Conservation (phyloP, 164 flowering plant genomes). For the Vitis rupestris region DNA sequence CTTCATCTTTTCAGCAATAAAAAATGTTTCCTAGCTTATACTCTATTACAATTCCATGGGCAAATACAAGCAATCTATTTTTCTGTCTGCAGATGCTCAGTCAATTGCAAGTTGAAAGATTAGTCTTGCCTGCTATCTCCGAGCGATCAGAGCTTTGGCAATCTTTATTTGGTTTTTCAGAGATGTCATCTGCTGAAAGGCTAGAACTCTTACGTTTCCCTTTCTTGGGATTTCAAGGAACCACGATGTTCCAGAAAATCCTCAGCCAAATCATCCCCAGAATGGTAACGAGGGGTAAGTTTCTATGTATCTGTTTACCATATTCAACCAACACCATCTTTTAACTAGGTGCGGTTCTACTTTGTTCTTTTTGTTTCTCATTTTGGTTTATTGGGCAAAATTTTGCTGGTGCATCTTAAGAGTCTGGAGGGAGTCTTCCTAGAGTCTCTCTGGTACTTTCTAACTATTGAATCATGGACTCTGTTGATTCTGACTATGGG, state of each 20-base stretch:
- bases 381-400: too few relatives aligned
- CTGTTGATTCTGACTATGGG: too few relatives aligned
- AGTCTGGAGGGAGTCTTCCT: too few relatives aligned
- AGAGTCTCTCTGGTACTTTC: too few relatives aligned
- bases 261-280: conserved; percentile 2
- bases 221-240: conserved; percentile 24
- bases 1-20: too few relatives aligned
- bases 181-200: conserved; percentile 17
- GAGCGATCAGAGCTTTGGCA: conserved; percentile 18
- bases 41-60: background rate
- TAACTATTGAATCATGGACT: too few relatives aligned
- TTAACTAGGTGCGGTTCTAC: too few relatives aligned
- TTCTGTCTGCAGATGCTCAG: conserved; percentile 6
- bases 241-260: conserved; percentile 23
- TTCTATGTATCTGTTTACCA: too few relatives aligned
- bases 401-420: too few relatives aligned
- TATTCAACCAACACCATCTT: too few relatives aligned
- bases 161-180: conserved; percentile 22
- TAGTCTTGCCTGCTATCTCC: conserved; percentile 26
- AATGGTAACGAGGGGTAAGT: background rate
- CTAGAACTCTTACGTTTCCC: conserved; percentile 17
- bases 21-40: background rate
- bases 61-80: background rate
- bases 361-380: too few relatives aligned
- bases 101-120: conserved; percentile 21